These are phyloP conservation scores for Vitis rupestris DNA, from an alignment of 164 flowering plant species.

Conservation along the genomic window DNA sequence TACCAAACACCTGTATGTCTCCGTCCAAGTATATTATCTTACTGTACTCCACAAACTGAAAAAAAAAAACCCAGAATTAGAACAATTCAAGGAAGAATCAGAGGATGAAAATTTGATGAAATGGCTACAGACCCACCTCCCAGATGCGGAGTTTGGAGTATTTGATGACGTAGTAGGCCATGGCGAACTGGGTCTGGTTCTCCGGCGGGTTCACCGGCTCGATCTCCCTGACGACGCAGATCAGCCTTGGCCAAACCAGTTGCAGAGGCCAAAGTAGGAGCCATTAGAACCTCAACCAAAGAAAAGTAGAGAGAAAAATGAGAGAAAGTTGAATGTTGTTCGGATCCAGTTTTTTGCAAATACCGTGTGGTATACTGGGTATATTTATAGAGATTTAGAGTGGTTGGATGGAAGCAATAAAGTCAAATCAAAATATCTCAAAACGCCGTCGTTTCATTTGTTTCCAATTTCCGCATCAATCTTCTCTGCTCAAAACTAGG, in stretches of 20 bases:
- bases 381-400: too few species aligned
- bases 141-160: conserved; percentile 28
- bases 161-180: conserved; percentile 24
- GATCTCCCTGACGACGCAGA: conserved; percentile 49
- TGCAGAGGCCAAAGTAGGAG: not conserved
- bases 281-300: too few species aligned
- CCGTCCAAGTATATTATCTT: conserved; percentile 21
- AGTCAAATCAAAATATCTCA: too few species aligned
- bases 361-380: too few species aligned
- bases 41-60: conserved; percentile 18
- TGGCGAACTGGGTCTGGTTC: conserved; percentile 38
- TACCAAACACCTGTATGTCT: conserved; percentile 18
- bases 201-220: conserved; percentile 53
- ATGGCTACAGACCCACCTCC: conserved; percentile 9
- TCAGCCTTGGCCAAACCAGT: conserved; percentile 12
- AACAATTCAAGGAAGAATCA: not conserved
- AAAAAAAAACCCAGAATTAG: not conserved
- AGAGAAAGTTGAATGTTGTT: too few species aligned
- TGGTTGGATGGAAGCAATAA: too few species aligned
- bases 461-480: too few species aligned
- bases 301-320: too few species aligned
- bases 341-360: too few species aligned
- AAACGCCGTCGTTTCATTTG: not conserved
- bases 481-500: too few species aligned
- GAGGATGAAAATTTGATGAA: too few species aligned